Evolutionary conservation across 2,329 filamentous ascomycete species (phyloP), one percentile per base, ranked within the genome.

Genomic region (Chaetomium globosum): DNA sequence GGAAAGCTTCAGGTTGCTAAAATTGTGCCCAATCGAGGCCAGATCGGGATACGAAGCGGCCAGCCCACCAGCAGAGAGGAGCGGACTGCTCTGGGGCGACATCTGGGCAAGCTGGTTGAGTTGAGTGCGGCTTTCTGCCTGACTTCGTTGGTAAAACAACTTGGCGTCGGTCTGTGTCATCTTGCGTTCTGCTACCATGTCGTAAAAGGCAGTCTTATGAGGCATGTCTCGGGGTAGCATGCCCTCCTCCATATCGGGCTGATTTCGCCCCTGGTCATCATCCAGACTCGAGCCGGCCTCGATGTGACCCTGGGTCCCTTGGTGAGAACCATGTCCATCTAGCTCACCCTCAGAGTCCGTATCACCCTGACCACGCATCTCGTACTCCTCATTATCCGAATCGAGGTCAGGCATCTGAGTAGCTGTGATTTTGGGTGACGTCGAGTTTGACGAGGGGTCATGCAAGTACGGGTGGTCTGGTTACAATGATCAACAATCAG

Each of bases 101-200:
- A 74, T 69, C 57, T 82, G 80, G 74, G 75, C 61, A 75, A 76
- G 75, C 78, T 80, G 64, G 71, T 75, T 64, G 72, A 76, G 65
- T 70, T 77, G 64, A 72, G 74, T 58, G 70, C 70, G 74, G 68
- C 36, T 67, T 33, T 89, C 89, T 65, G 88, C 81, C 77, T 93
- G 91, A 77, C 92, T 93, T 70, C 91, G 85, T 79, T 97, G 94
- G 77, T 97, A 99, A 80, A 98, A 96, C 68, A 97, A 85, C 78
- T 97, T 98, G 66, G 94, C 92, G 76, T 99, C 95, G 30, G 91
- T 89, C 77, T 97, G 93, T 74, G 90, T 96, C 87, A 97, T 90
- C 74, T 94, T 91, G 73, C 95, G 96, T 78, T 99, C 95, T 61
- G 92, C 91, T 60, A 94, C 89, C 73, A 94, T 92, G 77, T 97